Evolutionary conservation across 176 grass and related monocot genomes (phyloP), one percentile per base, ranked within the genome.

Genomic region (Triticum aestivum): DNA sequence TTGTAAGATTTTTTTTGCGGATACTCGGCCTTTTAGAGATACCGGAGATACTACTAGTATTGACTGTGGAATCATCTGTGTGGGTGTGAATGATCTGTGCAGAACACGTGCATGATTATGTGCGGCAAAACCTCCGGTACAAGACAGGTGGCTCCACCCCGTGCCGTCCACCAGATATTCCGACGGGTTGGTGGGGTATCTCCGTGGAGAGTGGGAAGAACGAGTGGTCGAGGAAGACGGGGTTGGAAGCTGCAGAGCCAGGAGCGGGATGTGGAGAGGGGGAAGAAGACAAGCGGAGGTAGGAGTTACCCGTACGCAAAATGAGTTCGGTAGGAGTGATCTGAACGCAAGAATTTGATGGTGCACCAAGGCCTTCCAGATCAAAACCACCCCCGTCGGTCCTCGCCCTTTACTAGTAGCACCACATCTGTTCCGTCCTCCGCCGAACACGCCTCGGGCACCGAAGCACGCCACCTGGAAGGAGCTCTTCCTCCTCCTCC

Each of bases 211-310:
- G 32, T 1, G 23, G 5, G 27, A 65, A 15, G 39, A 30, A 17
- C 52, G 74, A 41, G 74, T 56, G 47, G 73, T 75, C 11, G 73
- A 75, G 74, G 74, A 17, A 17, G 26, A 52, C 24, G 23, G 72
- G 72, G 42, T 15, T 75, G 72, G 42, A 51, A 49, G 70, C 38
- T 44, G 10, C 34, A 44, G 11, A 45, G 26, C 71, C 33, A 24
- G 23, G 72, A 27, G 41, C 41, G 12, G 23, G 71, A 47, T 42
- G 71, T 74, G 23, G 72, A 75, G 72, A 75, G 5, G 70, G 1
- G 39, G 70, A 74, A 20, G 74, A 77, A 56, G 74, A 77, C 74
- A 77, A 77, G 47, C 27, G 47, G 47, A 77, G 74, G 47, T 32
- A 34, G 74, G 26, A 56, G 74, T 56, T 33, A 34, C 45, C 74